Percentiles rank a stretch among this genome's conserved stretches.
These are phyloP conservation scores for Saksenaea vasiformis DNA, from an alignment of 371 early-diverging fungal genomes.

Conservation along the genomic window DNA sequence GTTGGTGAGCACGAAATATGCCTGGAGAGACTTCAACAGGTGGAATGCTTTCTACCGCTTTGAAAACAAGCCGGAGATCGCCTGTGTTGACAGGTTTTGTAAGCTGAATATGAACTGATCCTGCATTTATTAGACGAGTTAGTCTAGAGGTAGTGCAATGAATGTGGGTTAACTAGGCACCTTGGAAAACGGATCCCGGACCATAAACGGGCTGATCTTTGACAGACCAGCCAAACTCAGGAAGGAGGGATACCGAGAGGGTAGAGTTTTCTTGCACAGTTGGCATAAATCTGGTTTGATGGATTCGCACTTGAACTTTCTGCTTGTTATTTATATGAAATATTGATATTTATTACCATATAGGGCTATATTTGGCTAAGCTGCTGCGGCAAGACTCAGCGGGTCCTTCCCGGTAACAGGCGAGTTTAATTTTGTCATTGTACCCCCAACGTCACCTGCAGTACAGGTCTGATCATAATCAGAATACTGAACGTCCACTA, in stretches of 20 bases:
- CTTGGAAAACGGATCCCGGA: conserved; percentile 49
- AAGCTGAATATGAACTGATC: background rate
- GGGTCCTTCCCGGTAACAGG: too few species aligned
- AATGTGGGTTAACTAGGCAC: conserved; percentile 11
- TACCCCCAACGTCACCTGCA: too few species aligned
- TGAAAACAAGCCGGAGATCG: conserved; percentile 27
- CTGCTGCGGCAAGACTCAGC: too few species aligned
- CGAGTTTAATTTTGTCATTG: too few species aligned
- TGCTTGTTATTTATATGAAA: background rate
- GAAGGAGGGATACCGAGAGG: conserved; percentile 32
- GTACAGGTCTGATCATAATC: too few species aligned
- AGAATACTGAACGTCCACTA: too few species aligned
- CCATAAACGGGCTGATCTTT: conserved; percentile 41
- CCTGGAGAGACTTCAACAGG: background rate
- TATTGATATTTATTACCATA: too few species aligned
- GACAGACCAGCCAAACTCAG: conserved; percentile 44
- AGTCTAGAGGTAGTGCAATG: too few species aligned
- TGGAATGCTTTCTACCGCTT: conserved; percentile 21
- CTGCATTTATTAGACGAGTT: background rate
- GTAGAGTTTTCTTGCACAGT: background rate
- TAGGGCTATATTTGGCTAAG: too few species aligned
- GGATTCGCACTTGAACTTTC: background rate
- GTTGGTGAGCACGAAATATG: conserved; percentile 5
- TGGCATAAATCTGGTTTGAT: background rate
- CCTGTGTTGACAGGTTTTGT: conserved; percentile 11